These are phyloP conservation scores for Gracilariopsis chorda DNA, from an alignment of 23 red algal species.

Conservation along the genomic window DNA sequence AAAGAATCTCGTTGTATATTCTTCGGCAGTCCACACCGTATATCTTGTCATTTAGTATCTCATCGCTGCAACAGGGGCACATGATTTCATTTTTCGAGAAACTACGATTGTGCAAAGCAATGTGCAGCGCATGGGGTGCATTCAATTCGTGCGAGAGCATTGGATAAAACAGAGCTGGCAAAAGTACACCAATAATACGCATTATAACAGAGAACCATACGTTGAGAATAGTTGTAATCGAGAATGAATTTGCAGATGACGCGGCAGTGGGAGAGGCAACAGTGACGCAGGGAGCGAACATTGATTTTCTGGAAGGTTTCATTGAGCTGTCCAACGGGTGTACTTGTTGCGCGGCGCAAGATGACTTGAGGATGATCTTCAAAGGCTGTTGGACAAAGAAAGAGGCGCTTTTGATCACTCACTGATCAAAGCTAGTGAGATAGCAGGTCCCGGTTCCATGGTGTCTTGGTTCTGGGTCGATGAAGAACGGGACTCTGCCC, in stretches of 20 bases:
- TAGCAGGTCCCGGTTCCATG: constrained; percentile 48
- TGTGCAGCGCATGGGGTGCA: too few relatives aligned
- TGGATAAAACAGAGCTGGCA: too few relatives aligned
- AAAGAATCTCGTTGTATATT: constrained; percentile 6
- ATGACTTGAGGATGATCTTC: constrained; percentile 11
- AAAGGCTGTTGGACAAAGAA: not conserved
- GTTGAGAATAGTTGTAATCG: constrained; percentile 61
- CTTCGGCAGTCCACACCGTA: not conserved
- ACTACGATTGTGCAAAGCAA: too few relatives aligned
- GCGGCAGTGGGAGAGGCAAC: constrained; percentile 63
- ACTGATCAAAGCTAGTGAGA: constrained; percentile 40
- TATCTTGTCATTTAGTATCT: constrained; percentile 16
- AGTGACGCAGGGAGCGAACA: constrained; percentile 38
- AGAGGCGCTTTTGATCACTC: constrained; percentile 33
- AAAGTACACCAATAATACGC: constrained; percentile 71
- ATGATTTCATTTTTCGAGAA: not conserved
- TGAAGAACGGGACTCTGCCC: constrained; percentile 13
- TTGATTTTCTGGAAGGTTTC: not conserved
- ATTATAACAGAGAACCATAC: constrained; percentile 60
- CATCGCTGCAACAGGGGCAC: constrained; percentile 17
- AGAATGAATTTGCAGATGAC: constrained; percentile 80
- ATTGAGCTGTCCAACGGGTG: constrained; percentile 68
- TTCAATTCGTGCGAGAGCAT: too few relatives aligned
- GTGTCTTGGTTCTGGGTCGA: constrained; percentile 66
- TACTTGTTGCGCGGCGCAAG: constrained; percentile 61